phyloP scores from a whole-genome alignment of 2,329 filamentous ascomycete genomes.

The Penicillium sp. region DNA sequence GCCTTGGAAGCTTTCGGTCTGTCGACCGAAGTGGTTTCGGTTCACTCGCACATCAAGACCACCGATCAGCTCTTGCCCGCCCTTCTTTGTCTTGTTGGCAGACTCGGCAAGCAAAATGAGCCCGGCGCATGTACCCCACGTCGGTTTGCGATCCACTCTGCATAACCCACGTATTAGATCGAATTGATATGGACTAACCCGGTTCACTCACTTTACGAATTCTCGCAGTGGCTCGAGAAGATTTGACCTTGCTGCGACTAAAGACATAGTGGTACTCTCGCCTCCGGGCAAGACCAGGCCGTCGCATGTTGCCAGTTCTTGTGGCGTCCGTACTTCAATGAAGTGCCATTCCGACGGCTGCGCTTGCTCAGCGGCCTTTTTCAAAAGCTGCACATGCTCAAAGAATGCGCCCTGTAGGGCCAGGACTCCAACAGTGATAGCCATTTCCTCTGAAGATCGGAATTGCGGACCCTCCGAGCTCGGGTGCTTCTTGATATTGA shows the following conservation, averaged over 20 bases:
- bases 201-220: slow-evolving; percentile 75
- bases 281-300: slow-evolving; percentile 88
- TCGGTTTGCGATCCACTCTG: slow-evolving; percentile 72
- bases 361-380: slow-evolving; percentile 55
- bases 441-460: slow-evolving; percentile 21
- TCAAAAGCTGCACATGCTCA: slow-evolving; percentile 78
- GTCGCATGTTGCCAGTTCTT: slow-evolving; percentile 70
- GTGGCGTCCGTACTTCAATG: slow-evolving; percentile 73
- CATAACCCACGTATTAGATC: slow-evolving; percentile 18
- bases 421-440: slow-evolving; percentile 59
- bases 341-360: slow-evolving; percentile 54
- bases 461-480: not conserved
- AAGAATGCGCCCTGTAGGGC: slow-evolving; percentile 90
- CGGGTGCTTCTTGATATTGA: not conserved
- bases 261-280: slow-evolving; percentile 89
- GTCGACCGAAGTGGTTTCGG: slow-evolving; percentile 90
- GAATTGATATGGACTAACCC: not conserved
- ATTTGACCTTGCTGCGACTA: slow-evolving; percentile 77
- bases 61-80: slow-evolving; percentile 89
- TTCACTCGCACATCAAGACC: slow-evolving; percentile 88
- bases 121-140: slow-evolving; percentile 95
- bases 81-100: slow-evolving; percentile 83
- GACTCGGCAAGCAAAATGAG: slow-evolving; percentile 86
- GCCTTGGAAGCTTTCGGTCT: slow-evolving; percentile 86
- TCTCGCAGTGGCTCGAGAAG: slow-evolving; percentile 79